Evolutionary conservation across 1,139 yeast species (phyloP).

Genomic region (Sugiyamaella novakii): DNA sequence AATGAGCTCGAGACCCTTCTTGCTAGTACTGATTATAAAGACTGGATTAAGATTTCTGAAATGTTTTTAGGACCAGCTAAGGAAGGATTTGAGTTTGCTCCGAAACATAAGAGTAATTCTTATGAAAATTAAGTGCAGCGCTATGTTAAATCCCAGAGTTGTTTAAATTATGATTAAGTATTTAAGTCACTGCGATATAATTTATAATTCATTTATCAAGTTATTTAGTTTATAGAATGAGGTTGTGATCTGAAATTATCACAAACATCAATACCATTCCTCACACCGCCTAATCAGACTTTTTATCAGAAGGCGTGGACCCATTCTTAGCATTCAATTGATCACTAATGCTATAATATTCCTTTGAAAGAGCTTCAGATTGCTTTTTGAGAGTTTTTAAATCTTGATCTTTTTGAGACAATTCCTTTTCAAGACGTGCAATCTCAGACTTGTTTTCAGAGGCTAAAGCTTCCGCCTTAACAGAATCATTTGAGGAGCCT

Average conservation of each 20-base stretch:
- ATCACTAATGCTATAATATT: constrained; percentile 57
- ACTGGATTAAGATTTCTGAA: constrained; percentile 97
- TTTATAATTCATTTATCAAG: too few relatives aligned
- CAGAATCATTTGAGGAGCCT: constrained; percentile 34
- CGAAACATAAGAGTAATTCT: constrained; percentile 93
- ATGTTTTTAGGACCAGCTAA: constrained; percentile 89
- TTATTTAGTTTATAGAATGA: too few relatives aligned
- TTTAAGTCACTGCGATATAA: too few relatives aligned
- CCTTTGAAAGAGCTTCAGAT: constrained; percentile 65
- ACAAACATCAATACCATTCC: too few relatives aligned
- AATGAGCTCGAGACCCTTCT: constrained; percentile 87
- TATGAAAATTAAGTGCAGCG: constrained; percentile 50
- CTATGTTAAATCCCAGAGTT: too few relatives aligned
- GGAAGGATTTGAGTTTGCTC: constrained; percentile 73
- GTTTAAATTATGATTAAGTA: too few relatives aligned
- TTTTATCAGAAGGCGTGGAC: constrained; percentile 35
- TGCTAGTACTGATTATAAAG: constrained; percentile 81
- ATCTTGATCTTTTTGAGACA: constrained; percentile 64
- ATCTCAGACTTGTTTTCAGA: constrained; percentile 43
- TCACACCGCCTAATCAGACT: constrained; percentile 39
- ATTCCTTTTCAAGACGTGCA: constrained; percentile 53
- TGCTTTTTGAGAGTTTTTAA: constrained; percentile 70
- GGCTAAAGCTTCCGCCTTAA: constrained; percentile 34
- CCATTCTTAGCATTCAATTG: constrained; percentile 40
- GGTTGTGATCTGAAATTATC: too few relatives aligned